Percentiles rank a stretch among this genome's conserved stretches.
Evolutionary conservation across 495 filamentous ascomycete genomes (phyloP).

Genomic region (Penicillium arizonense): DNA sequence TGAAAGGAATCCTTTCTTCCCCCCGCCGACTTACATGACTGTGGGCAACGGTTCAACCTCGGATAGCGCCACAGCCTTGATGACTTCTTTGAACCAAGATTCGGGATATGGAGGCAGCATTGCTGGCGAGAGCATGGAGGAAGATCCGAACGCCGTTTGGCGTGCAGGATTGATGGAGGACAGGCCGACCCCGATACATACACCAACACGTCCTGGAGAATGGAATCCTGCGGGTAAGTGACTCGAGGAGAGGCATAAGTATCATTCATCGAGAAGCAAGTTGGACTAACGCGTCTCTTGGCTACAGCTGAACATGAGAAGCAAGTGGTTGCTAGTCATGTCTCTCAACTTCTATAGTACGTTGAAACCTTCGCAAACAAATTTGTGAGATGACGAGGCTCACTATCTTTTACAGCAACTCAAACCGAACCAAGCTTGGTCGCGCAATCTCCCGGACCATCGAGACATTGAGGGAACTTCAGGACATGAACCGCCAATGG

Average conservation of each 20-base stretch:
- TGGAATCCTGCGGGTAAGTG: slow-evolving; percentile 44
- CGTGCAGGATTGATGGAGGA: slow-evolving; percentile 65
- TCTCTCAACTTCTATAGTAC: slow-evolving; percentile 69
- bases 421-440: slow-evolving; percentile 80
- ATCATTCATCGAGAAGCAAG: neutral
- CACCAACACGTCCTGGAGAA: slow-evolving; percentile 49
- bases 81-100: slow-evolving; percentile 73
- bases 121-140: slow-evolving; percentile 48
- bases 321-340: slow-evolving; percentile 63
- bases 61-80: slow-evolving; percentile 66
- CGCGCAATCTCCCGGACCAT: slow-evolving; percentile 81
- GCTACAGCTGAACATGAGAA: slow-evolving; percentile 56
- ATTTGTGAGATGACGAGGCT: slow-evolving; percentile 7
- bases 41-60: slow-evolving; percentile 81
- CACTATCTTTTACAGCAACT: slow-evolving; percentile 63
- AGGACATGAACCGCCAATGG: slow-evolving; percentile 88
- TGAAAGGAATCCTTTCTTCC: slow-evolving; percentile 30
- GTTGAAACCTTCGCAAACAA: slow-evolving; percentile 12
- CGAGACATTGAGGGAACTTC: slow-evolving; percentile 75
- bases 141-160: slow-evolving; percentile 45
- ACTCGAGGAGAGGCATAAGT: neutral
- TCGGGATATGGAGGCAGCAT: slow-evolving; percentile 89
- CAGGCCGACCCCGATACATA: slow-evolving; percentile 59
- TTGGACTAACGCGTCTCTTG: neutral
- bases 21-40: slow-evolving; percentile 74